Evolutionary conservation across 78 protist genomes (phyloP), one percentile per base, ranked within the genome.

Genomic region (Dictyostelium firmibasis): DNA sequence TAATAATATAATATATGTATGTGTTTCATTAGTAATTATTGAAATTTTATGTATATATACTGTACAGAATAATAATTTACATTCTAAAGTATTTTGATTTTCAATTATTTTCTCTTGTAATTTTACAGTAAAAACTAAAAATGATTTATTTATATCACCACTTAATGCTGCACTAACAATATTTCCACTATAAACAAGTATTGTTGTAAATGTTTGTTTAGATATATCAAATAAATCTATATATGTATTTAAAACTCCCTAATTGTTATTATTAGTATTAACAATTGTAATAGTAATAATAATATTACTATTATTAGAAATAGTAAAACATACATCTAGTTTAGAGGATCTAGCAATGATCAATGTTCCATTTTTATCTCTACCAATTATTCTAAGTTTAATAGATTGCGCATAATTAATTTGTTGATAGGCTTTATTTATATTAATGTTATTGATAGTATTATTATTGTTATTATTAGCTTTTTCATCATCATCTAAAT

Each of bases 191-290:
- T 38, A 81, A 16, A 36, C 47, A 9, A 78, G 57, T 20, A 89
- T 16, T 18, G 38, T 81, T 35, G 70, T 60, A 70, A 47, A 81
- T 81, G 70, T 20, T 23, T 81, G 83, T 81, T 69, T 41, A 23
- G 72, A 53, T 2, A 89, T 75, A 89, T 89, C 94, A 43, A 81
- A 57, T 47, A 10, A 53, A 70, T 89, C 94, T 44, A 89, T 70
- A 89, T 27, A 89, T 64, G 94, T 89, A 41, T 88, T 77, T 79
- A 53, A 44, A 16, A 64, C 53, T 62, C 87, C 94, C 86, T 88
- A 85, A 82, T 53, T 53, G 6, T 16, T 53, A 53, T 16, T n/a
- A 57, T 25, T 16, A 29, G 1, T 13, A 53, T 44, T n/a, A 29
- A 6, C 11, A 9, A 6, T 81, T n/a, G 0, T 84, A 41, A 20